Evolutionary conservation across 129 eudicot genomes (phyloP), one percentile per base, ranked within the genome.

Genomic region (Flaveria trinervia): DNA sequence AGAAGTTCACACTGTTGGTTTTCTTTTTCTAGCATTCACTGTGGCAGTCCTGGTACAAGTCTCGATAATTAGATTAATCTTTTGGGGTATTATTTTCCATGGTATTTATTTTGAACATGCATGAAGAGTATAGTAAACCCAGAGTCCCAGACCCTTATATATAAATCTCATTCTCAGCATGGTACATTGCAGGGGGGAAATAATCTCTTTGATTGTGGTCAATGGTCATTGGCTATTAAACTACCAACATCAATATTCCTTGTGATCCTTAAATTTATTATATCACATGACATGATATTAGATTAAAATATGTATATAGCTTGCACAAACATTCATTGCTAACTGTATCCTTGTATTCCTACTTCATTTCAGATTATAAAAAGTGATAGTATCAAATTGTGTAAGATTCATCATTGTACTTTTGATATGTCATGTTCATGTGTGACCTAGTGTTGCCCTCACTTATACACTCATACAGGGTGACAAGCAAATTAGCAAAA

Each of bases 261-360:
- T 30, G 36, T n/a, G 23, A 16, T 33, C 48, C 70, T 33, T 30
- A 28, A 16, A 8, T 16, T 33, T 20, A 62, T 13, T 61, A 61
- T 61, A 23, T 28, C 18, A 15, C 70, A 65, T 30, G 70, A 33
- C 13, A 65, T 28, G 69, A 33, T 65, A 14, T 3, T 28, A 65
- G 45, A 65, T 15, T 30, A 33, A 15, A 65, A 65, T 11, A 33
- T 28, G 46, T 7, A 16, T 65, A 16, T 30, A 13, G 65, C 28
- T 25, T 25, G 67, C 67, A 61, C 41, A 61, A 4, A 55, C 57
- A 36, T 51, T n/a, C 45, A 41, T 59, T 68, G 22, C 74, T 12
- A 68, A 52, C 59, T 68, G 13, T 51, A 25, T 77, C 54, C 26
- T 65, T 44, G 17, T 41, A 52, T 43, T 51, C 33, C 81, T 39